A percentile compares a stretch with the other conserved stretches of the same genome.
Conservation (phyloP, 176 grass and related monocot species). For the Canna indica region DNA sequence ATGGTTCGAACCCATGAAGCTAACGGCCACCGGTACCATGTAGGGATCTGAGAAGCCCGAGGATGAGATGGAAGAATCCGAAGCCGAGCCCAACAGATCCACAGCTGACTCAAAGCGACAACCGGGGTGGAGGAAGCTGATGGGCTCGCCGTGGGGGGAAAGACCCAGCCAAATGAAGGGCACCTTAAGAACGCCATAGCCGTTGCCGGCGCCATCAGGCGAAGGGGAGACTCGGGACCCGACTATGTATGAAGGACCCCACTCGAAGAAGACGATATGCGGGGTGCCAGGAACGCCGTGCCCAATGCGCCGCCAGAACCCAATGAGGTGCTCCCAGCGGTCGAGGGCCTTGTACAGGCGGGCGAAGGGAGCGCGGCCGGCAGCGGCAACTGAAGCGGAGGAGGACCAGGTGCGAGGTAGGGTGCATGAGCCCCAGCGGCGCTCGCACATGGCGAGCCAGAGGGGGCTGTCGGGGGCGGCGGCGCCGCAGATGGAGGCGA, state of each 20-base stretch:
- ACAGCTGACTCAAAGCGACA: neutral
- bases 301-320: conserved; percentile 41
- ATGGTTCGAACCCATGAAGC: conserved; percentile 46
- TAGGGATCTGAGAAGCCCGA: conserved; percentile 8
- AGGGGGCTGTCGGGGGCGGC: conserved; percentile 13
- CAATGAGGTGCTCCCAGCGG: conserved; percentile 35
- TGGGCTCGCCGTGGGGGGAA: conserved; percentile 29
- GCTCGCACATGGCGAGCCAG: conserved; percentile 37
- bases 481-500: conserved; percentile 23
- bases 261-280: conserved; percentile 49
- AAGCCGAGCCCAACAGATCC: neutral
- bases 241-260: conserved; percentile 38
- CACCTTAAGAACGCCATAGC: conserved; percentile 25
- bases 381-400: neutral
- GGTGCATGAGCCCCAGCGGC: conserved; percentile 31
- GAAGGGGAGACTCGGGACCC: conserved; percentile 40
- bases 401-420: conserved; percentile 2
- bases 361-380: neutral
- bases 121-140: conserved; percentile 19
- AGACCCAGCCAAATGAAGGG: conserved; percentile 47
- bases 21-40: conserved; percentile 36
- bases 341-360: conserved; percentile 31
- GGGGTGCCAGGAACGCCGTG: neutral
- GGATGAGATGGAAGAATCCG: conserved; percentile 4
- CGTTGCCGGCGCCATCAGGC: neutral